Evolutionary conservation across 768 basidiomycete species (phyloP).

Genomic region (Albatrellus ellisii): DNA sequence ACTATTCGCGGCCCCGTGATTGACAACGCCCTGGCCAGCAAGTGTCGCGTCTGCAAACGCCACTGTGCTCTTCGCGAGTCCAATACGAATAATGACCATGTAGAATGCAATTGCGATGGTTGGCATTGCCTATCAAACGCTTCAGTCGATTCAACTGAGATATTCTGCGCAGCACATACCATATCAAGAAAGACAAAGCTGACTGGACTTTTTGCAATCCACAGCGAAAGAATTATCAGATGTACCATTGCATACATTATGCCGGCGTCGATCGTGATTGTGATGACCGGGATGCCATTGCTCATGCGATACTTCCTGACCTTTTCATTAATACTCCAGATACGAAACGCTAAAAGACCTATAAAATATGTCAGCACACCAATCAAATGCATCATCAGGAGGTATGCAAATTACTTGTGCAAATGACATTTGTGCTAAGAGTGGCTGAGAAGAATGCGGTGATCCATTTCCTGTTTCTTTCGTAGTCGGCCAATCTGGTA

Average conservation of each 20-base stretch:
- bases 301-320: not conserved
- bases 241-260: not conserved
- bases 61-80: not conserved
- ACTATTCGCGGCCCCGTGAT: not conserved
- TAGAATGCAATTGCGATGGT: not conserved
- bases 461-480: not conserved
- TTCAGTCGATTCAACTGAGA: not conserved
- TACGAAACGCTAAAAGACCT: not conserved
- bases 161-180: not conserved
- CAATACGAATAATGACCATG: conserved; percentile 1
- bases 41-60: not conserved
- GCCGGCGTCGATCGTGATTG: not conserved
- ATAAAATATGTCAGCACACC: not conserved
- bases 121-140: not conserved
- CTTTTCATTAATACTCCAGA: not conserved
- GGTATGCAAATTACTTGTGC: conserved; percentile 1
- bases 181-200: not conserved
- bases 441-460: conserved; percentile 1
- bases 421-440: not conserved
- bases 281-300: not conserved
- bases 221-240: not conserved
- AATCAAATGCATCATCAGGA: not conserved
- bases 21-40: not conserved
- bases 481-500: not conserved
- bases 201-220: not conserved